Base-by-base conservation (phyloP, 768 basidiomycete species). In the Fomitopsis pulvina region DNA sequence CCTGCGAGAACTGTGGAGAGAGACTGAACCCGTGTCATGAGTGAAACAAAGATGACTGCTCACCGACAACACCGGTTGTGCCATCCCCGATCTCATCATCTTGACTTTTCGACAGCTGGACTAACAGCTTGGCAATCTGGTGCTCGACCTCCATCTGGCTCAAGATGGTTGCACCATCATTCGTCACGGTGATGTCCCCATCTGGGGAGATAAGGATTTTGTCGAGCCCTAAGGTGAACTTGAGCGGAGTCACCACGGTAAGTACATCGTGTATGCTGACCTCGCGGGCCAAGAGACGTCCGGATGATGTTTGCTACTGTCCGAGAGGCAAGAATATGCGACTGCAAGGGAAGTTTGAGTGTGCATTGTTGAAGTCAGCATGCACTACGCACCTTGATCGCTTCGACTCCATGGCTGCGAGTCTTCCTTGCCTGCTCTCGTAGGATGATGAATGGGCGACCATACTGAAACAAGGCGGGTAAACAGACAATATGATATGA, bases 11-110 rank as follows among this genome's bases (percentile, higher is more conserved):
- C 95, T 93, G 52, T 3, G 18, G 49, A 20, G 28, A 42, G 7
- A n/a, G 18, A 16, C 11, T 8, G n/a, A 10, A 24, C 4, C 20
- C 10, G 21, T 21, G 20, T 42, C 24, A 51, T 11, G 40, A 14
- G 3, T 8, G 25, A 27, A 24, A 43, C 11, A 38, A 27, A 18
- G 0, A 16, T 32, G 9, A 4, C 21, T 41, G 79, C 92, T 63
- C 64, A 95, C 94, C 94, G 55, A 98, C 96, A 52, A 99, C 96
- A 66, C 96, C 96, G 25, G 96, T 98, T 5, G 96, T 98, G 52
- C 96, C 96, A 70, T 99, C 96, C 22, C 96, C 96, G 65, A 99
- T 95, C 73, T 99, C 96, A 67, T 99, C 96, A 66, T 99, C 96
- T 72, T 99, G 96, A 65, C 89, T 92, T 74, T 94, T 95, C 16